Conservation (phyloP, 2,329 filamentous ascomycete genomes). For the Talaromyces sp. region DNA sequence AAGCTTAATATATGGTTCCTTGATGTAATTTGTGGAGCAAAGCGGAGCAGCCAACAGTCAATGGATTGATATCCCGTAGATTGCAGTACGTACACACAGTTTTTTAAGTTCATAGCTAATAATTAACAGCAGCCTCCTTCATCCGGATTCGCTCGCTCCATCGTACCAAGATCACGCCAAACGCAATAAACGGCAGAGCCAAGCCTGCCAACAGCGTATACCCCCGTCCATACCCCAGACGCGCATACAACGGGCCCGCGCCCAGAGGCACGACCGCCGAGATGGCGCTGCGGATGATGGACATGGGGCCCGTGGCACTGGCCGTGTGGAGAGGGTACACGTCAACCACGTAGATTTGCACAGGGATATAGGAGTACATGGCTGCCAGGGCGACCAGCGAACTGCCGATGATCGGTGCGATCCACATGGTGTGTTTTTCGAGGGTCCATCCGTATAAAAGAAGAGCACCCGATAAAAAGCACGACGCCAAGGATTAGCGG, state of each 20-base stretch:
- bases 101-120: background rate
- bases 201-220: conserved; percentile 1
- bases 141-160: background rate
- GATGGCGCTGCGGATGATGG: conserved; percentile 3
- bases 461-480: conserved; percentile 48
- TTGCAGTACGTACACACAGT: too few species aligned
- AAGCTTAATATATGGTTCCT: too few species aligned
- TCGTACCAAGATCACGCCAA: background rate
- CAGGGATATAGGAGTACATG: conserved; percentile 30
- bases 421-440: conserved; percentile 24
- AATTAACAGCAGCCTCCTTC: background rate
- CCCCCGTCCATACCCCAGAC: conserved; percentile 1
- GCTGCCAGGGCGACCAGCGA: conserved; percentile 21
- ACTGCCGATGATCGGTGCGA: conserved; percentile 25
- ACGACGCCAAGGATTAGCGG: conserved; percentile 23
- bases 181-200: conserved; percentile 1
- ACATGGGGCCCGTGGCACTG: conserved; percentile 2
- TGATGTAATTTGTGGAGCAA: too few species aligned
- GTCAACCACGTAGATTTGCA: conserved; percentile 39
- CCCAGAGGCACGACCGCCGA: background rate
- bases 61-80: too few species aligned
- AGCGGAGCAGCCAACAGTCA: too few species aligned
- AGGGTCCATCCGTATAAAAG: conserved; percentile 69
- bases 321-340: conserved; percentile 20
- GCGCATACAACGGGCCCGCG: background rate